These are phyloP conservation scores for Jaltomata sinuosa DNA, from an alignment of 257 asterid genomes.

Conservation along the genomic window DNA sequence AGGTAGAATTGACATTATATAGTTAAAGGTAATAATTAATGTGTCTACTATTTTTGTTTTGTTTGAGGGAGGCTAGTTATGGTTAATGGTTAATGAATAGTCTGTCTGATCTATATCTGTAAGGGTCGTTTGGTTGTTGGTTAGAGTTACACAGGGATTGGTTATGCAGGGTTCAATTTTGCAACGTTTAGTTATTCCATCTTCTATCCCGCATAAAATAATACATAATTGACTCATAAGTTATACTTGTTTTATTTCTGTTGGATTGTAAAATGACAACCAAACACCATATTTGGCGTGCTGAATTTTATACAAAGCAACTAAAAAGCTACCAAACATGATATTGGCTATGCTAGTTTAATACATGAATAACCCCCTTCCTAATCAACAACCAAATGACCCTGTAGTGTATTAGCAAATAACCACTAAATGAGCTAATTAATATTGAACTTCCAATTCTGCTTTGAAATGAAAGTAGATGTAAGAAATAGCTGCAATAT, in stretches of 20 bases:
- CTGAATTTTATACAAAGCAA: neutral
- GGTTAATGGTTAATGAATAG: neutral
- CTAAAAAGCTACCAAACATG: neutral
- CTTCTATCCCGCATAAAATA: neutral
- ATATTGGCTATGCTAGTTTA: neutral
- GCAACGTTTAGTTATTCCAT: neutral
- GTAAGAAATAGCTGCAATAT: neutral
- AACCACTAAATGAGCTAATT: neutral
- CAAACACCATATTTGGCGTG: neutral
- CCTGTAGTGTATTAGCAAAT: neutral
- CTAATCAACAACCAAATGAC: neutral
- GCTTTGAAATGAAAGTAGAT: neutral
- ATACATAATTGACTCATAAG: neutral
- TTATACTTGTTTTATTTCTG: neutral
- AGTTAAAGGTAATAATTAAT: neutral
- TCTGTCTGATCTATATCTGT: neutral
- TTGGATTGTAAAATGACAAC: neutral
- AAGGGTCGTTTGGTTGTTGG: neutral
- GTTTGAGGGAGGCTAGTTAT: neutral
- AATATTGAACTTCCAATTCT: neutral
- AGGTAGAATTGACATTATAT: neutral
- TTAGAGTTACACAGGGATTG: neutral
- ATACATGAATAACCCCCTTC: neutral
- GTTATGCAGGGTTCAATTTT: neutral
- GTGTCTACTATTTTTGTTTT: neutral